phyloP scores from a whole-genome alignment of 2,329 filamentous ascomycete species.

The Exophiala dermatitidis region DNA sequence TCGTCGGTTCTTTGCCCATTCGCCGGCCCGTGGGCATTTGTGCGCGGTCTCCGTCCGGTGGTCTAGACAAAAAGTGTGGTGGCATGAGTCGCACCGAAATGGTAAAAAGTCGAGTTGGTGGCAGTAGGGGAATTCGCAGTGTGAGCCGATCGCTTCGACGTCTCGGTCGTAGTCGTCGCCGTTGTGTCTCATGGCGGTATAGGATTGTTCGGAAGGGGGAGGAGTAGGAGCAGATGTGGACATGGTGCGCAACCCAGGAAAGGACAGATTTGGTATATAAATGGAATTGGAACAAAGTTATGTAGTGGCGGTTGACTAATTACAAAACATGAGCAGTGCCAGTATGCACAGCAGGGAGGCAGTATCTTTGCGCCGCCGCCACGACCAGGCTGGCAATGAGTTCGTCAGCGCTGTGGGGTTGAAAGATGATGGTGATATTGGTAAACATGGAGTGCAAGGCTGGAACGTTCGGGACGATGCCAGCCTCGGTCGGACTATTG shows the following conservation, averaged over 20 bases:
- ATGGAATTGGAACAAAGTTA: too few relatives aligned
- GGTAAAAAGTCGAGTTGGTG: constrained; percentile 93
- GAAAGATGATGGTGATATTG: background rate
- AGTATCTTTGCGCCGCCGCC: constrained; percentile 5
- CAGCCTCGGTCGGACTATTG: background rate
- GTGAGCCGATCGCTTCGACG: constrained; percentile 75
- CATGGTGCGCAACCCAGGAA: constrained; percentile 13
- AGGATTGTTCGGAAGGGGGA: constrained; percentile 18
- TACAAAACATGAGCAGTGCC: background rate
- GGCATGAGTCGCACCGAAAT: constrained; percentile 86
- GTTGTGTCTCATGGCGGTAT: constrained; percentile 15
- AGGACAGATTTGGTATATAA: background rate
- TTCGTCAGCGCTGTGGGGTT: constrained; percentile 6
- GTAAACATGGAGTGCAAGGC: constrained; percentile 4
- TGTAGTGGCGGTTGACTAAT: too few relatives aligned
- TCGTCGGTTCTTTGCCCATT: constrained; percentile 50
- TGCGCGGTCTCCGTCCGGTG: constrained; percentile 83
- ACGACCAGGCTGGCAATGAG: constrained; percentile 8
- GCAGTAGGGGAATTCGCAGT: constrained; percentile 89
- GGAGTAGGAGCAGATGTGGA: constrained; percentile 19
- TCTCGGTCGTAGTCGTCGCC: constrained; percentile 42
- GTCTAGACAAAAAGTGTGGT: constrained; percentile 78
- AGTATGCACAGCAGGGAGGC: background rate
- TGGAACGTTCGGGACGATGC: constrained; percentile 14
- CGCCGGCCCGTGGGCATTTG: constrained; percentile 55